Evolutionary conservation across 1,284 basidiomycete genomes (phyloP).

Genomic region (Porogramme epimiltina): DNA sequence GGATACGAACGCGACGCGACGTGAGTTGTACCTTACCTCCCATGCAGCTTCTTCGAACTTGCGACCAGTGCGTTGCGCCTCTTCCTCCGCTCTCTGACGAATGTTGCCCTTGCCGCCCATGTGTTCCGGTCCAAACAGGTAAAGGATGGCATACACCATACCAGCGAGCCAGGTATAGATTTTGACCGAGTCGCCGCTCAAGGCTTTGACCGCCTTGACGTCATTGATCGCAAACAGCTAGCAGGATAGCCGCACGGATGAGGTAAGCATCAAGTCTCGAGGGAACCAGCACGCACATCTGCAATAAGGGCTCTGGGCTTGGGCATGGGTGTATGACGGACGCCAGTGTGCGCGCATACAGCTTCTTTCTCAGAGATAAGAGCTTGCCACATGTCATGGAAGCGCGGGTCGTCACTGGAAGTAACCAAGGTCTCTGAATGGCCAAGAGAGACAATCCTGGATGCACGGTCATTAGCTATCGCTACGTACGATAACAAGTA

Average conservation of each 20-base stretch:
- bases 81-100: constrained; percentile 12
- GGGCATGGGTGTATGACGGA: neutral
- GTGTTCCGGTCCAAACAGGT: constrained; percentile 19
- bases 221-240: constrained; percentile 18
- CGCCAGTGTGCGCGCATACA: constrained; percentile 8
- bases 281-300: neutral
- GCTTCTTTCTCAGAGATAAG: constrained; percentile 1
- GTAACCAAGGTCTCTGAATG: neutral
- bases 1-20: neutral
- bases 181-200: constrained; percentile 15
- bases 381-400: constrained; percentile 1
- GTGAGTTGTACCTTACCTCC: constrained; percentile 7
- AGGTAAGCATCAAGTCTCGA: neutral
- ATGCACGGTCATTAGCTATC: neutral
- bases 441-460: constrained; percentile 5
- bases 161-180: constrained; percentile 20
- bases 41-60: constrained; percentile 9
- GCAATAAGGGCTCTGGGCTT: constrained; percentile 2
- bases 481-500: no score
- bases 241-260: neutral
- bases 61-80: constrained; percentile 9
- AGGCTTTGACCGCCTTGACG: constrained; percentile 5
- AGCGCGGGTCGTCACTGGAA: neutral
- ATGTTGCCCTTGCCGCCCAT: constrained; percentile 19
- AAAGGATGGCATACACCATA: constrained; percentile 10